Base-by-base conservation (phyloP, 192 early-diverging fungal genomes). In the Physocladia obscura region DNA sequence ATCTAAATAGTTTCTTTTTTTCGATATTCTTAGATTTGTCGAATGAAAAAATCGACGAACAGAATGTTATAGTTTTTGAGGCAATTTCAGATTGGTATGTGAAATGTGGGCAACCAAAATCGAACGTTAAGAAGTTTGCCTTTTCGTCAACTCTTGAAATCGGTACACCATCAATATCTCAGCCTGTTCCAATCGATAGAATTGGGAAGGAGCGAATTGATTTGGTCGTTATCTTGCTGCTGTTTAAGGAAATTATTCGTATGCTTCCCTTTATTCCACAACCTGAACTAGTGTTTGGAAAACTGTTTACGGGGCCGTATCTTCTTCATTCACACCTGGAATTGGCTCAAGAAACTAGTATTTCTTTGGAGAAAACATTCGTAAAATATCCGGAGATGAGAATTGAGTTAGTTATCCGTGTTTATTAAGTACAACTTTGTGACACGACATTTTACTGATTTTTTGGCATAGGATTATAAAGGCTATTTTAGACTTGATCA, bases 391-490 rank as follows among this genome's bases (percentile, higher is more conserved):
- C 73, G 17, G 80, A 79, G 36, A 49, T 77, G 52, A 62, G 81
- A 47, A 56, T 82, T 13, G 69, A 81, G 76, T 77, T 24, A 30
- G 55, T 73, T 70, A 13, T 22, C 5, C 27, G 19, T 6, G 22
- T 58, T 40, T 59, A 17, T 29, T 47, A 70, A 57, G 50, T 34
- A 5, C 22, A 27, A 26, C 34, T 31, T 31, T 40, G 15, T 21
- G 15, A 57, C 15, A 57, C 50, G 5, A 35, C 31, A n/a, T n/a
- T 73, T 2, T 44, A 24, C n/a, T n/a, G n/a, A n/a, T n/a, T n/a
- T n/a, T n/a, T n/a, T n/a, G n/a, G n/a, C n/a, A n/a, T 63, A 76
- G 77, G 22, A 81, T 83, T 48, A 71, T 83, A 4, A 77, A 77
- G 29, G 79, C 80, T 15, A 80, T 83, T 50, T 17, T 81, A 3